Percentiles rank a stretch among this genome's conserved stretches.
phyloP scores from a whole-genome alignment of 1,284 basidiomycete species.

The Ganoderma lucidum region DNA sequence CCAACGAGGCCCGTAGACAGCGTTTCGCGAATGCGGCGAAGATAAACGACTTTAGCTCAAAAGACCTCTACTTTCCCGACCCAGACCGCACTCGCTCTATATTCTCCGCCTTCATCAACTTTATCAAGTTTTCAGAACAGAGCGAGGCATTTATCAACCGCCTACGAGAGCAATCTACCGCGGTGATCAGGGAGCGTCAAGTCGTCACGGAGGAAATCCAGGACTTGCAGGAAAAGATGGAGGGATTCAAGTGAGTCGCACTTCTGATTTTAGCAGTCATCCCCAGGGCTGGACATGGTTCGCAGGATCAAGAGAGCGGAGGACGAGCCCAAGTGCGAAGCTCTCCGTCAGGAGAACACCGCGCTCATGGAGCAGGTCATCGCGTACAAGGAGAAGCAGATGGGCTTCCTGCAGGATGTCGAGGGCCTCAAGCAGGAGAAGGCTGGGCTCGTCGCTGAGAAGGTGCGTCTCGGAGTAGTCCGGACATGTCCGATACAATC shows the following conservation, averaged over 20 bases:
- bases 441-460: slow-evolving; percentile 61
- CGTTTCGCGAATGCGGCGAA: slow-evolving; percentile 78
- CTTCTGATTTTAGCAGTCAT: not conserved
- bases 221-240: slow-evolving; percentile 62
- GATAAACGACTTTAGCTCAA: slow-evolving; percentile 78
- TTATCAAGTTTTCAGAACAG: slow-evolving; percentile 88
- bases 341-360: slow-evolving; percentile 67
- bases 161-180: slow-evolving; percentile 66
- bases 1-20: slow-evolving; percentile 50
- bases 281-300: not conserved
- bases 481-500: not conserved
- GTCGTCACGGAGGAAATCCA: slow-evolving; percentile 58
- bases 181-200: slow-evolving; percentile 63
- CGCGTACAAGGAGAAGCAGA: slow-evolving; percentile 72
- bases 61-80: slow-evolving; percentile 79
- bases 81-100: slow-evolving; percentile 74
- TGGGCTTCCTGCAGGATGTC: slow-evolving; percentile 60
- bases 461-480: slow-evolving; percentile 35
- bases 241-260: slow-evolving; percentile 65
- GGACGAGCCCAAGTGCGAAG: slow-evolving; percentile 75
- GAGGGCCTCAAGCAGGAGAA: slow-evolving; percentile 78
- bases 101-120: slow-evolving; percentile 91
- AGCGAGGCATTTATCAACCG: slow-evolving; percentile 66
- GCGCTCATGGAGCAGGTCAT: slow-evolving; percentile 69
- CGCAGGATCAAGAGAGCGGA: slow-evolving; percentile 70